Evolutionary conservation across 1,139 yeast species (phyloP).

Genomic region (Diutina pseudorugosa): DNA sequence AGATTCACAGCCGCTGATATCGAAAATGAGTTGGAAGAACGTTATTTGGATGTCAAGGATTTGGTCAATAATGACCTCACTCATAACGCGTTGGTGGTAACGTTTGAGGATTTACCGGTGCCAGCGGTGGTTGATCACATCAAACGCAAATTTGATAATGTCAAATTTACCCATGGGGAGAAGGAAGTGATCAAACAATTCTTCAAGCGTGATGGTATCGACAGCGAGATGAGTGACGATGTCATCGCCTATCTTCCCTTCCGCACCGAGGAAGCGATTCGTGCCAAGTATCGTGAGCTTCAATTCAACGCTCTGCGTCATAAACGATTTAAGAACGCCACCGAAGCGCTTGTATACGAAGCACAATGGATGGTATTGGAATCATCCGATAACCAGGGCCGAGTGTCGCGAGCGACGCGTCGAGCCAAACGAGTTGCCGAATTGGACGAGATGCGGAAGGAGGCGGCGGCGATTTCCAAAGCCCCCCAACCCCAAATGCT

Average conservation of each 20-base stretch:
- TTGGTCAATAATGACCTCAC: slow-evolving; percentile 1
- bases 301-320: neutral
- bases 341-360: neutral
- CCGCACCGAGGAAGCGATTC: neutral
- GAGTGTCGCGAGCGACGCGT: neutral
- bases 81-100: neutral
- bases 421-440: neutral
- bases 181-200: neutral
- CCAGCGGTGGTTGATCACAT: neutral
- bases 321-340: neutral
- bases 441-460: neutral
- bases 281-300: neutral
- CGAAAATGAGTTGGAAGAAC: neutral
- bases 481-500: neutral
- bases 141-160: too few relatives aligned
- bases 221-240: neutral
- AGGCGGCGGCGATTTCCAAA: neutral
- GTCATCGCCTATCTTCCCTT: neutral
- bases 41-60: neutral
- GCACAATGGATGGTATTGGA: neutral
- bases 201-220: neutral
- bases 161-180: neutral
- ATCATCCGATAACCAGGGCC: neutral
- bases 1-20: neutral
- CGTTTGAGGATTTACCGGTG: neutral